Evolutionary conservation across 164 flowering plant species (phyloP), one percentile per base, ranked within the genome.

Genomic region (Pachysandra terminalis): DNA sequence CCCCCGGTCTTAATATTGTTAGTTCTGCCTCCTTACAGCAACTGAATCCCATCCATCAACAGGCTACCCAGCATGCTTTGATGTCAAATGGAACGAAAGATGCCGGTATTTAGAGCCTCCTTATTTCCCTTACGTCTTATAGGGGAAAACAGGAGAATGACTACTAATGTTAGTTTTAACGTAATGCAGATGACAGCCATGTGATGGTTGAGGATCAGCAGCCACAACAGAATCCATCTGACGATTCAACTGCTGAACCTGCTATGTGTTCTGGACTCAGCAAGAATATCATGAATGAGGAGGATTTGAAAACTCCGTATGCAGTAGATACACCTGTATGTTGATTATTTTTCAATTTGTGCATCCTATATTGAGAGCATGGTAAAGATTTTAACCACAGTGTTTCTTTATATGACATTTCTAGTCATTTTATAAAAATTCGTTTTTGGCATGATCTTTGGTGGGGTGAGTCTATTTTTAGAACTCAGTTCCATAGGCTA

Each of bases 171-270:
- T 28, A 0, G 19, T 70, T 64, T n/a, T 69, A 19, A 14, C 37
- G 19, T 73, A 25, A 72, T 79, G 78, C 85, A 88, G 93, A 85
- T 69, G 71, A 70, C 75, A 73, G 75, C 52, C 79, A 71, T 71
- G 62, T 56, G 23, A 88, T 84, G 64, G 71, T 64, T 69, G 97
- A 90, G 32, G 93, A 90, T 52, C 85, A 75, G 74, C 96, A 85
- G 75, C 90, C 81, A 68, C 84, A 81, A 59, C 89, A 78, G 63
- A 77, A 77, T 73, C 56, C 78, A 57, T 61, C 86, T 51, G 96
- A 88, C 58, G 97, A 92, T 59, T 68, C 87, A 68, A 72, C 70
- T 56, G 64, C 68, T 24, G 94, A 89, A 52, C 64, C 89, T 74
- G 74, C 79, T 69, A 54, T 78, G 26, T 77, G 71, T 72, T 60